phyloP scores from a whole-genome alignment of 192 early-diverging fungal genomes.

The Backusella tarrabulga region DNA sequence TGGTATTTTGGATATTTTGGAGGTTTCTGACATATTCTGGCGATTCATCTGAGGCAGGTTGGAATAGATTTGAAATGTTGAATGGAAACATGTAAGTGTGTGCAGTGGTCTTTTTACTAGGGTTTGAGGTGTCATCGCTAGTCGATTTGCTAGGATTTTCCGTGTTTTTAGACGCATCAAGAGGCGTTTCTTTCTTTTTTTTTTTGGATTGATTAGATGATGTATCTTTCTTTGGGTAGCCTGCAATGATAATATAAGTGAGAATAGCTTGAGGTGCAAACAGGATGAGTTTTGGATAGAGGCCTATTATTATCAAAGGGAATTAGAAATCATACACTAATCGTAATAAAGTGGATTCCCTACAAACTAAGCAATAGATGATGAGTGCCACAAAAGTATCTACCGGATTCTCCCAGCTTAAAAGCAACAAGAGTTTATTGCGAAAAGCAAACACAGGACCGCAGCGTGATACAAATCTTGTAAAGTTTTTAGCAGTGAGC shows the following conservation, averaged over 20 bases:
- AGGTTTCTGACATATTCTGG: slow-evolving; percentile 68
- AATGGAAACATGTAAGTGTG: slow-evolving; percentile 8
- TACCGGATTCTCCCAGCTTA: slow-evolving; percentile 71
- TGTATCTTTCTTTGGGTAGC: background rate
- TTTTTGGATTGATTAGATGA: background rate
- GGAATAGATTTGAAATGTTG: background rate
- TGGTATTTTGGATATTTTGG: slow-evolving; percentile 77
- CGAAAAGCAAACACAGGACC: slow-evolving; percentile 64
- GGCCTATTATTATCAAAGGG: background rate
- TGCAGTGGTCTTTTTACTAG: background rate
- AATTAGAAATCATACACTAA: background rate
- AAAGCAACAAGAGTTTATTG: slow-evolving; percentile 53
- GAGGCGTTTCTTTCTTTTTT: background rate
- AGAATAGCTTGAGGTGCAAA: background rate
- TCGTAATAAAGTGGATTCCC: slow-evolving; percentile 14
- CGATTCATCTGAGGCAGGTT: slow-evolving; percentile 28
- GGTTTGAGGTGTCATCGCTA: background rate
- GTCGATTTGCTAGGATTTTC: background rate
- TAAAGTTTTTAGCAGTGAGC: slow-evolving; percentile 66
- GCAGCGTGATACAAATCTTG: slow-evolving; percentile 63
- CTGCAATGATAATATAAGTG: background rate
- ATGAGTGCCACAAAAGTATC: slow-evolving; percentile 55
- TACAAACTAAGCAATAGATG: slow-evolving; percentile 53
- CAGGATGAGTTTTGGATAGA: slow-evolving; percentile 4
- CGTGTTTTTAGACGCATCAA: background rate